A percentile compares a stretch with the other conserved stretches of the same genome.
These are phyloP conservation scores for Debaryomyces robertsiae DNA, from an alignment of 1,139 yeast species.

Conservation along the genomic window DNA sequence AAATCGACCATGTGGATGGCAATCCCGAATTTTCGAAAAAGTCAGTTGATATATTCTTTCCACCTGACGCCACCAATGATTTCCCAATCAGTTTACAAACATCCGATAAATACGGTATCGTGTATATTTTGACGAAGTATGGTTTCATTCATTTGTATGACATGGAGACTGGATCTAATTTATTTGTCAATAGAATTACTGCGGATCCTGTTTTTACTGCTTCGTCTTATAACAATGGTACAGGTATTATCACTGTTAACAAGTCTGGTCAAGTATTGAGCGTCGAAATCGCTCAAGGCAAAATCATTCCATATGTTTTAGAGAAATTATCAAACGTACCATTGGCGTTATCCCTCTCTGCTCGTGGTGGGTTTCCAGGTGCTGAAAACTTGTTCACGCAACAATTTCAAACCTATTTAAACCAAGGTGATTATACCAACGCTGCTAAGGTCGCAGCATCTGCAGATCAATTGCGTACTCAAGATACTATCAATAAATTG, in stretches of 20 bases:
- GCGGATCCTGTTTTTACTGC: slow-evolving; percentile 97
- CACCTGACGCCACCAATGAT: slow-evolving; percentile 94
- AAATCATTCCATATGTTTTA: slow-evolving; percentile 86
- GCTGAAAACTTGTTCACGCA: slow-evolving; percentile 91
- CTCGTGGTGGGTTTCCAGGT: slow-evolving; percentile 96
- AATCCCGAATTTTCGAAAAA: slow-evolving; percentile 89
- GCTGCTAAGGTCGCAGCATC: slow-evolving; percentile 99
- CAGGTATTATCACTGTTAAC: slow-evolving; percentile 92
- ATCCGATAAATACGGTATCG: slow-evolving; percentile 81
- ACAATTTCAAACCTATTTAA: slow-evolving; percentile 84
- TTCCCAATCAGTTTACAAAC: slow-evolving; percentile 95
- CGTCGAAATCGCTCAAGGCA: slow-evolving; percentile 84
- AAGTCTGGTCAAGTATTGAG: slow-evolving; percentile 94
- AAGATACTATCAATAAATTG: slow-evolving; percentile 90
- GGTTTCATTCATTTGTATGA: slow-evolving; percentile 97
- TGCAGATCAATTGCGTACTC: slow-evolving; percentile 90
- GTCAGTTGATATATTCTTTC: slow-evolving; percentile 91
- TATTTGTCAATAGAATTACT: slow-evolving; percentile 95
- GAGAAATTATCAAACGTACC: slow-evolving; percentile 84
- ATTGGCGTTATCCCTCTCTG: slow-evolving; percentile 84
- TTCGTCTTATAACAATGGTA: slow-evolving; percentile 65
- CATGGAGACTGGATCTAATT: slow-evolving; percentile 86
- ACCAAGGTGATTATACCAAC: slow-evolving; percentile 82
- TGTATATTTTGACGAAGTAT: slow-evolving; percentile 88
- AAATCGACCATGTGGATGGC: slow-evolving; percentile 89